Evolutionary conservation across 306 rosid genomes (phyloP).

Genomic region (Coriaria nepalensis): DNA sequence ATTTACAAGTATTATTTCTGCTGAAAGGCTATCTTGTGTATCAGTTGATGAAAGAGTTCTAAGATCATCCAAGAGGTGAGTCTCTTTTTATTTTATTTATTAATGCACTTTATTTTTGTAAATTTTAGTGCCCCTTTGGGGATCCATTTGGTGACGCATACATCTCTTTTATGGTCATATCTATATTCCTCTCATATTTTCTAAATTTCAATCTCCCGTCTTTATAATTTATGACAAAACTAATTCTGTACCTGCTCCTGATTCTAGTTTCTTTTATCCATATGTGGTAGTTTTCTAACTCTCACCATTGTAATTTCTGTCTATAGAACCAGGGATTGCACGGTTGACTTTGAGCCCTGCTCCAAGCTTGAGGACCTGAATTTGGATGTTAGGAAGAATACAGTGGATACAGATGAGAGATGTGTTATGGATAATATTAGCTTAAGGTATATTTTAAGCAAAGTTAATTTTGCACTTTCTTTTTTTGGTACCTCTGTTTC

Average conservation of each 20-base stretch:
- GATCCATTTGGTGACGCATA: too few relatives aligned
- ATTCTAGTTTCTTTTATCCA: constrained; percentile 8
- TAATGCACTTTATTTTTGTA: not conserved
- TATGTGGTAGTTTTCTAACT: constrained; percentile 3
- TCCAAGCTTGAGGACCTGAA: constrained; percentile 88
- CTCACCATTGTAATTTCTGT: constrained; percentile 11
- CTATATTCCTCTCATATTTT: too few relatives aligned
- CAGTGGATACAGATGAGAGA: constrained; percentile 35
- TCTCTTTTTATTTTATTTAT: not conserved
- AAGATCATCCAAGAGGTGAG: constrained; percentile 30
- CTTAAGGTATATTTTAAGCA: constrained; percentile 38
- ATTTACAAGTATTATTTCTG: constrained; percentile 20
- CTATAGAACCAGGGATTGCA: constrained; percentile 38
- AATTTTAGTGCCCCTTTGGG: too few relatives aligned
- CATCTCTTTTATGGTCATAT: too few relatives aligned
- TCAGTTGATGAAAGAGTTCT: constrained; percentile 25
- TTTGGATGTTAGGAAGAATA: constrained; percentile 62
- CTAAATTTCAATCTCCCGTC: constrained; percentile 1
- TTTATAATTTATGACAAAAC: not conserved
- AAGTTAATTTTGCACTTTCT: not conserved
- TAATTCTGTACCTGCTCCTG: not conserved
- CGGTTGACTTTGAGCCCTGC: constrained; percentile 86
- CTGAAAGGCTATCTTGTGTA: constrained; percentile 18
- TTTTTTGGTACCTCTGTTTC: not conserved
- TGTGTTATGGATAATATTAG: constrained; percentile 23